These are phyloP conservation scores for Talaromyces amestolkiae DNA, from an alignment of 2,329 filamentous ascomycete genomes.

Conservation along the genomic window DNA sequence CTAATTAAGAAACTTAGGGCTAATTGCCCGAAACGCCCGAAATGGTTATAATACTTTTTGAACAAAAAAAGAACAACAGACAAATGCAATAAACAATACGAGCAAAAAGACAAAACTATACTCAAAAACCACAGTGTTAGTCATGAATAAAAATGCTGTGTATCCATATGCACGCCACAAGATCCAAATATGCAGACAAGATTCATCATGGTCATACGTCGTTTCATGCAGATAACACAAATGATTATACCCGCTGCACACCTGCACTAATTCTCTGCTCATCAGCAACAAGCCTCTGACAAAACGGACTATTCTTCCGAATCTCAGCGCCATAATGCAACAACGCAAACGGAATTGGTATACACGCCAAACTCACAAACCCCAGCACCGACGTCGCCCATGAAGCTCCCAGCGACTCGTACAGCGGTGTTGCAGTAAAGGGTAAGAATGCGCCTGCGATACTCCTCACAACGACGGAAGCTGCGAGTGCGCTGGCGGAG, in stretches of 20 bases:
- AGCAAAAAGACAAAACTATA: not conserved
- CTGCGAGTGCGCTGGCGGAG: constrained; percentile 58
- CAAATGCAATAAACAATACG: not conserved
- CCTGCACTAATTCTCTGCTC: not conserved
- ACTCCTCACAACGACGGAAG: constrained; percentile 51
- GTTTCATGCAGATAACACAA: not conserved
- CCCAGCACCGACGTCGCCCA: constrained; percentile 44
- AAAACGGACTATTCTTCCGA: constrained; percentile 29
- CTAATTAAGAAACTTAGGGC: not conserved
- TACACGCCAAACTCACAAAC: constrained; percentile 39
- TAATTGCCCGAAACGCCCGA: not conserved
- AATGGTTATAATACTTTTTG: not conserved
- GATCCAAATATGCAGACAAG: not conserved
- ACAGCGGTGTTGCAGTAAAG: constrained; percentile 46
- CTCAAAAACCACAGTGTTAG: not conserved
- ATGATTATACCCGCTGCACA: not conserved
- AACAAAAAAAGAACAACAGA: not conserved
- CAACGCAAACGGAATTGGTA: constrained; percentile 43
- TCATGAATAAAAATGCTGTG: not conserved
- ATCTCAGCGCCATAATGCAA: constrained; percentile 28
- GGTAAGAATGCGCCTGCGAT: constrained; percentile 57
- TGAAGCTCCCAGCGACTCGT: constrained; percentile 35
- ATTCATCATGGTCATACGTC: not conserved
- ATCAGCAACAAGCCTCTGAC: constrained; percentile 26
- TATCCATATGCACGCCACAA: constrained; percentile 4